Percentiles rank a stretch among this genome's conserved stretches.
Conservation (phyloP, 2,329 filamentous ascomycete species). For the Fusarium lateritium region DNA sequence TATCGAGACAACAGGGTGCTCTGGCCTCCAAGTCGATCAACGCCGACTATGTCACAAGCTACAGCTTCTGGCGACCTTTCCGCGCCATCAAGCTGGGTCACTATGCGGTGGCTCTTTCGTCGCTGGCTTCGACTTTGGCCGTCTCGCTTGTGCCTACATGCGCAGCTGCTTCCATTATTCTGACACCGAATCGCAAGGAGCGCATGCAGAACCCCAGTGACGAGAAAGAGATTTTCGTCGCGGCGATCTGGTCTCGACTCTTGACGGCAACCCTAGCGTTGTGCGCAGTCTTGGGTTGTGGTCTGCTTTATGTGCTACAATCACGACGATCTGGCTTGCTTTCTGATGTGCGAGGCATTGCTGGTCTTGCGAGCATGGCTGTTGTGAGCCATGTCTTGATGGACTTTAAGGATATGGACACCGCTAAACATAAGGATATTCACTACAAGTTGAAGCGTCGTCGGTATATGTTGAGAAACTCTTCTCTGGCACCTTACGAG, state of each 20-base stretch:
- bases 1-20: slow-evolving; percentile 72
- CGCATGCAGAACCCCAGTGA: slow-evolving; percentile 59
- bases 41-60: slow-evolving; percentile 79
- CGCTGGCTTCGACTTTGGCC: slow-evolving; percentile 74
- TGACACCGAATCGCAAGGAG: slow-evolving; percentile 66
- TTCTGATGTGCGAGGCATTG: slow-evolving; percentile 79
- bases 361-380: slow-evolving; percentile 82
- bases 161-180: slow-evolving; percentile 72
- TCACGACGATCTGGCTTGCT: slow-evolving; percentile 75
- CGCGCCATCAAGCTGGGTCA: slow-evolving; percentile 74
- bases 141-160: slow-evolving; percentile 79
- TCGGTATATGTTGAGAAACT: slow-evolving; percentile 79
- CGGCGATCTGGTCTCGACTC: slow-evolving; percentile 72
- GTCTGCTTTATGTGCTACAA: slow-evolving; percentile 73
- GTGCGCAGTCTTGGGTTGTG: slow-evolving; percentile 70
- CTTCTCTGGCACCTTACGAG: slow-evolving; percentile 76
- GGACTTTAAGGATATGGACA: slow-evolving; percentile 81
- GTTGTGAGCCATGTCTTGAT: slow-evolving; percentile 80
- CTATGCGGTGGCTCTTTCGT: slow-evolving; percentile 78
- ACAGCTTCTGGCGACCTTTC: slow-evolving; percentile 76
- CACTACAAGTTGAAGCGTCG: slow-evolving; percentile 76
- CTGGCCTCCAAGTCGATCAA: slow-evolving; percentile 78
- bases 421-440: slow-evolving; percentile 75
- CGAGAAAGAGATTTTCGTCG: slow-evolving; percentile 69
- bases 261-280: slow-evolving; percentile 70